phyloP scores from a whole-genome alignment of 2,329 filamentous ascomycete genomes.

The Aureobasidium sp. region DNA sequence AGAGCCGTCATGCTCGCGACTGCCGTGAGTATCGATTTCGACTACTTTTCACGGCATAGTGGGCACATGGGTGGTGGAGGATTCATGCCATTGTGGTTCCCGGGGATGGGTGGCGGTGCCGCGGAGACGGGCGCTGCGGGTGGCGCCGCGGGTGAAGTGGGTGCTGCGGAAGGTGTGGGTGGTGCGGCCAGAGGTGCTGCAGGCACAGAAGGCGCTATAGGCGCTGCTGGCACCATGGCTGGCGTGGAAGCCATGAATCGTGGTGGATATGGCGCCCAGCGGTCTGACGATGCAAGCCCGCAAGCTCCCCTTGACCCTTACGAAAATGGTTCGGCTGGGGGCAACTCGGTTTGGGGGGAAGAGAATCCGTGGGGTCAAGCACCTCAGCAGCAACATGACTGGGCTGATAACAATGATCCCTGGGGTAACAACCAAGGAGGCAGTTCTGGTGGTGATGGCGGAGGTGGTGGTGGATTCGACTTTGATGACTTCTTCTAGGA shows the following conservation, averaged over 20 bases:
- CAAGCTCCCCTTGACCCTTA: slow-evolving; percentile 25
- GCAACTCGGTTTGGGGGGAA: slow-evolving; percentile 14
- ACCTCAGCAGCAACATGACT: slow-evolving; percentile 9
- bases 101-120: slow-evolving; percentile 32
- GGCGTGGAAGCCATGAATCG: slow-evolving; percentile 58
- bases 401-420: slow-evolving; percentile 20
- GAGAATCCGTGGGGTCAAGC: slow-evolving; percentile 11
- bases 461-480: slow-evolving; percentile 23
- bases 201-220: slow-evolving; percentile 33
- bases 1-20: slow-evolving; percentile 60
- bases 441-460: slow-evolving; percentile 21
- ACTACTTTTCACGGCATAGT: slow-evolving; percentile 60
- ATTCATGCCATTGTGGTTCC: slow-evolving; percentile 49
- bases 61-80: slow-evolving; percentile 37
- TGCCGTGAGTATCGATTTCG: slow-evolving; percentile 58
- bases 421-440: slow-evolving; percentile 19
- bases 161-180: slow-evolving; percentile 28
- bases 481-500: slow-evolving; percentile 19
- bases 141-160: slow-evolving; percentile 34
- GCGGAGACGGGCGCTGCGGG: slow-evolving; percentile 34
- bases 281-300: slow-evolving; percentile 29
- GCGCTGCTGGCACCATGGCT: slow-evolving; percentile 41
- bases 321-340: slow-evolving; percentile 17
- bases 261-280: slow-evolving; percentile 26
- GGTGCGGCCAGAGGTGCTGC: slow-evolving; percentile 25